A percentile compares a stretch with the other conserved stretches of the same genome.
Conservation (phyloP, 164 flowering plant species). For the Saururus chinensis region DNA sequence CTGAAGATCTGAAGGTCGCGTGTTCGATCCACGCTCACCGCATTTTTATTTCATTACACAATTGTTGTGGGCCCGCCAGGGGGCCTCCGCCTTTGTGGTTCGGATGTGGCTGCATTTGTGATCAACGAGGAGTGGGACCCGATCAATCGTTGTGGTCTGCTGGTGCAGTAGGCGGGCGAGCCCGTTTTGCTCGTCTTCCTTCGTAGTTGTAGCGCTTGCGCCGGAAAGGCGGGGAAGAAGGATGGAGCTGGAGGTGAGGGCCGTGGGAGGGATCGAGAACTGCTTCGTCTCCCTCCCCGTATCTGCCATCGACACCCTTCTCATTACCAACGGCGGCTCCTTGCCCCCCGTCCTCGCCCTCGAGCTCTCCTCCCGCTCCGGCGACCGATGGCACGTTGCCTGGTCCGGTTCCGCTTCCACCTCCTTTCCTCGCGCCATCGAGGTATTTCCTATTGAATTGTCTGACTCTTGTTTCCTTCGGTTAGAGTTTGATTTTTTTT, state of each 20-base stretch:
- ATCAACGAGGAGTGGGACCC: too few species aligned
- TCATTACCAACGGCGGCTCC: conserved; percentile 29
- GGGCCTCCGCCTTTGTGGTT: too few species aligned
- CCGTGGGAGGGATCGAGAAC: conserved; percentile 55
- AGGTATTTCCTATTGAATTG: conserved; percentile 23
- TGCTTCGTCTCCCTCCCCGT: conserved; percentile 85
- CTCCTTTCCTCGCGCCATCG: conserved; percentile 44
- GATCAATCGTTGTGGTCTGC: too few species aligned
- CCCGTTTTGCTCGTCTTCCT: too few species aligned
- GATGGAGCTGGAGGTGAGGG: conserved; percentile 71
- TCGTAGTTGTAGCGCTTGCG: too few species aligned
- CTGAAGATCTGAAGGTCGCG: conserved; percentile 93
- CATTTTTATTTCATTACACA: too few species aligned
- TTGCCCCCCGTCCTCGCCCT: conserved; percentile 59
- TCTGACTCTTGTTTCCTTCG: background rate
- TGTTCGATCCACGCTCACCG: conserved; percentile 94
- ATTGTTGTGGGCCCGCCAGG: too few species aligned
- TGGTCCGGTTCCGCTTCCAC: conserved; percentile 87
- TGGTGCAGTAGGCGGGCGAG: too few species aligned
- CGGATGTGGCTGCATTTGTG: too few species aligned
- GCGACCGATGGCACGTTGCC: conserved; percentile 52
- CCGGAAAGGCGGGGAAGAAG: background rate
- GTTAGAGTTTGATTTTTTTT: background rate
- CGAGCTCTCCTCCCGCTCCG: conserved; percentile 47
- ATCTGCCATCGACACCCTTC: conserved; percentile 62